These are phyloP conservation scores for Phaeosphaeriaceae sp. DNA, from an alignment of 2,329 filamentous ascomycete species.

Conservation along the genomic window DNA sequence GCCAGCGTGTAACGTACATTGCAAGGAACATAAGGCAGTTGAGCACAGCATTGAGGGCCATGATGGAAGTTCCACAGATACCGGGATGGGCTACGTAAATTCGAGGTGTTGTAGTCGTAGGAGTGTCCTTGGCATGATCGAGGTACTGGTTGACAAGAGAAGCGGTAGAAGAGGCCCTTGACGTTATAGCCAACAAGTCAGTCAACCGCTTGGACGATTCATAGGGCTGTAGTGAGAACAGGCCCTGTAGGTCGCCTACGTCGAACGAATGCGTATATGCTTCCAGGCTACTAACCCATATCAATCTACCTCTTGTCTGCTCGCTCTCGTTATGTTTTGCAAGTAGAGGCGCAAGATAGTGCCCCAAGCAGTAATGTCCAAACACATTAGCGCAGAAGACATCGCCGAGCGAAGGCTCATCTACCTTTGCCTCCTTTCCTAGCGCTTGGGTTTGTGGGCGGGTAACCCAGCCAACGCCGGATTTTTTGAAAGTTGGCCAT, in stretches of 20 bases:
- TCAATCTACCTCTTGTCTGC: constrained; percentile 66
- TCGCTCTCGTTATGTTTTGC: constrained; percentile 51
- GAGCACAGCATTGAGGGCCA: constrained; percentile 74
- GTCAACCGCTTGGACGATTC: constrained; percentile 88
- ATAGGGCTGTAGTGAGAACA: constrained; percentile 71
- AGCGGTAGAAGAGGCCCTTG: constrained; percentile 67
- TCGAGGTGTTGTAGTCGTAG: constrained; percentile 55
- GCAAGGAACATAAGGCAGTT: constrained; percentile 70
- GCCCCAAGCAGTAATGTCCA: constrained; percentile 88
- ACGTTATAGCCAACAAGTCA: constrained; percentile 78
- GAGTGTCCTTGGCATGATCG: constrained; percentile 10
- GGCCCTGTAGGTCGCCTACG: constrained; percentile 76
- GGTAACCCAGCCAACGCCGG: constrained; percentile 62
- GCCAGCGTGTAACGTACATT: constrained; percentile 75
- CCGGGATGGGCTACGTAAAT: constrained; percentile 87
- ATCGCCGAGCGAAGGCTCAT: constrained; percentile 71
- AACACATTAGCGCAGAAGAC: constrained; percentile 94
- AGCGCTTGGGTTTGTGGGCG: constrained; percentile 58
- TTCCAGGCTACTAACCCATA: constrained; percentile 89
- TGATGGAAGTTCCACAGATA: constrained; percentile 80
- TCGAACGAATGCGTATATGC: constrained; percentile 64
- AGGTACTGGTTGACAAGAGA: constrained; percentile 50
- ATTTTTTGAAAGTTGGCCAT: constrained; percentile 78
- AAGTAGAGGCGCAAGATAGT: constrained; percentile 79
- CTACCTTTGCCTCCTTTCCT: constrained; percentile 25